Evolutionary conservation across 306 rosid species (phyloP), one percentile per base, ranked within the genome.

Genomic region (Biancaea sappan): DNA sequence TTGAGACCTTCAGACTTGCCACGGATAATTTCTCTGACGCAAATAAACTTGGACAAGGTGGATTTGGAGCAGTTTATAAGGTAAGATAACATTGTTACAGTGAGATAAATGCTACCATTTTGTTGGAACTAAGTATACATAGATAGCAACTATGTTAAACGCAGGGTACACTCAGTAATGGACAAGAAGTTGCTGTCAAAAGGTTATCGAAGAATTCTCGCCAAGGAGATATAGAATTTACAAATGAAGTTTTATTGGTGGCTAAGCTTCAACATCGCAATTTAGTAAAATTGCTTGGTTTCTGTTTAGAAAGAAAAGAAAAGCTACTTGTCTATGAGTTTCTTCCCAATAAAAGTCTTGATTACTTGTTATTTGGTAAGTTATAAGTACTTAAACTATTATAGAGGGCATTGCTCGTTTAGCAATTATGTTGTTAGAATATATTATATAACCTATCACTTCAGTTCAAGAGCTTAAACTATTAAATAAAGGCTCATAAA

Each of bases 321-420:
- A 57, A 44, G 37, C 29, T 77, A 77, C 75, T 88, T 25, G 11
- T 86, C 5, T 88, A 86, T 62, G 90, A 88, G 50, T 86, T 82
- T 60, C 76, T 86, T 57, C 81, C 48, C 0, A 82, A 86, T 16
- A 46, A 59, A 41, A 86, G 87, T 24, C 88, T 88, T 34, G 87
- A 88, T 8, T 72, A 79, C 28, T 76, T 84, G 41, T 24, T 86
- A 21, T 88, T 82, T 62, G 91, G 91, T 88, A 76, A 4, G 72
- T 61, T 38, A 7, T 14, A n/a, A n/a, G n/a, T 2, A 0, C 57
- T 18, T 32, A 3, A 29, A 50, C 5, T 8, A 4, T n/a, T n/a
- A n/a, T n/a, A n/a, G n/a, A n/a, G n/a, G n/a, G n/a, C n/a, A n/a
- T n/a, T n/a, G n/a, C n/a, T n/a, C n/a, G n/a, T n/a, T n/a, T n/a